Evolutionary conservation across 306 rosid species (phyloP), one percentile per base, ranked within the genome.

Genomic region (Luffa acutangula): DNA sequence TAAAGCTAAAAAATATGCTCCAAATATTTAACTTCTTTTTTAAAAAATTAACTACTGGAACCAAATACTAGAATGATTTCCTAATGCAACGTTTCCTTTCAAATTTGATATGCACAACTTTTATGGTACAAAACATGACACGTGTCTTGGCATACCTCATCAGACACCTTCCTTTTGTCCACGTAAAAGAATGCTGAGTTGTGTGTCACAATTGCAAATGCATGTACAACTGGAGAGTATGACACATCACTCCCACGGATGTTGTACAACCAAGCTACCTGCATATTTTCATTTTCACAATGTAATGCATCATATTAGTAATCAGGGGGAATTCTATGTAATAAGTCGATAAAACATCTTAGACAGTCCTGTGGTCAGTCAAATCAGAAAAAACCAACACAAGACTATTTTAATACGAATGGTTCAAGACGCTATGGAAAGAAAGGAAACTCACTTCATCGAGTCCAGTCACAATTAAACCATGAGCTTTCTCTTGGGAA

Each of bases 211-310:
- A 91, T 85, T 70, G 97, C 94, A 85, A 85, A 96, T 81, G 99
- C 94, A 82, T 96, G 96, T 85, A 89, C 94, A 80, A 96, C 98
- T 4, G 99, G 99, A 79, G 85, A 85, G 85, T 96, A 96, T 56
- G 97, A 87, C 80, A 96, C 97, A 85, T 96, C 99, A 77, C 84
- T 91, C 83, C 99, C 98, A 52, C 99, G 99, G 62, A 96, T 82
- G 77, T 96, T 93, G 84, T 96, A 96, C 86, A 89, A 69, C 99
- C 99, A 96, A 59, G 96, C 97, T 83, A 96, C 99, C 99, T 96
- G 92, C 78, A 85, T 72, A 80, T 73, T 41, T 80, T 70, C 52
- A 76, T 83, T 36, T 7, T 48, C 25, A 79, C 62, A 34, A 62
- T 21, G 79, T 18, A 45, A 20, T 45, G 79, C 65, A 51, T 51